These are phyloP conservation scores for Arthroderma sp. DNA, from an alignment of 2,329 filamentous ascomycete genomes.

Conservation along the genomic window DNA sequence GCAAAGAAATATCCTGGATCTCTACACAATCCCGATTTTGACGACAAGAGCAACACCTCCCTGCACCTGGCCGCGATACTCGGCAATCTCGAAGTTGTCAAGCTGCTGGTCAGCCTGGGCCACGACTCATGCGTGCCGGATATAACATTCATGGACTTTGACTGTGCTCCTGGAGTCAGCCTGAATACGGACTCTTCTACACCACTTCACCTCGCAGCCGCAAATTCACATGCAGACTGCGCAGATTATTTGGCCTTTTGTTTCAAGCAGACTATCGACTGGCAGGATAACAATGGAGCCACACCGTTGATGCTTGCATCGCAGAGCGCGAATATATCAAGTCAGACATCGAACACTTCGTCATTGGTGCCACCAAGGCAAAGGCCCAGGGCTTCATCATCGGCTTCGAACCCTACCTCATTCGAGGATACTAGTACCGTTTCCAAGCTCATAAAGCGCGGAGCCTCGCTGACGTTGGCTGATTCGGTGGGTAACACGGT, in stretches of 20 bases:
- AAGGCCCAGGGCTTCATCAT: constrained; percentile 12
- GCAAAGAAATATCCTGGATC: constrained; percentile 57
- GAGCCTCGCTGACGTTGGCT: constrained; percentile 41
- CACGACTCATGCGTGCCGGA: constrained; percentile 50
- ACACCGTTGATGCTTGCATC: constrained; percentile 36
- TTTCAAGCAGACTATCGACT: constrained; percentile 51
- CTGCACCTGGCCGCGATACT: constrained; percentile 68
- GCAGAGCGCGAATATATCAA: constrained; percentile 18
- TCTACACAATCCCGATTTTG: constrained; percentile 68
- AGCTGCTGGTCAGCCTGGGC: constrained; percentile 57
- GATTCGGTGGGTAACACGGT: constrained; percentile 75
- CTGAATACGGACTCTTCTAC: constrained; percentile 72
- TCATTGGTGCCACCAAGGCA: constrained; percentile 17
- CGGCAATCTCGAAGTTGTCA: constrained; percentile 57
- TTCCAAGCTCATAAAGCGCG: constrained; percentile 19
- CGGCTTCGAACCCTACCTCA: constrained; percentile 16
- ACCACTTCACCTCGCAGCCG: constrained; percentile 65
- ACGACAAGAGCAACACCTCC: constrained; percentile 66
- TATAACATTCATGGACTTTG: constrained; percentile 19
- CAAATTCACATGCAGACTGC: constrained; percentile 57
- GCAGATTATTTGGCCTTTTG: constrained; percentile 58
- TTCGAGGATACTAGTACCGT: constrained; percentile 22
- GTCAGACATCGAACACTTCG: constrained; percentile 13
- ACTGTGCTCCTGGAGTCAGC: constrained; percentile 44
- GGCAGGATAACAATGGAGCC: constrained; percentile 54